These are phyloP conservation scores for Castanea sativa DNA, from an alignment of 306 rosid genomes.

Conservation along the genomic window DNA sequence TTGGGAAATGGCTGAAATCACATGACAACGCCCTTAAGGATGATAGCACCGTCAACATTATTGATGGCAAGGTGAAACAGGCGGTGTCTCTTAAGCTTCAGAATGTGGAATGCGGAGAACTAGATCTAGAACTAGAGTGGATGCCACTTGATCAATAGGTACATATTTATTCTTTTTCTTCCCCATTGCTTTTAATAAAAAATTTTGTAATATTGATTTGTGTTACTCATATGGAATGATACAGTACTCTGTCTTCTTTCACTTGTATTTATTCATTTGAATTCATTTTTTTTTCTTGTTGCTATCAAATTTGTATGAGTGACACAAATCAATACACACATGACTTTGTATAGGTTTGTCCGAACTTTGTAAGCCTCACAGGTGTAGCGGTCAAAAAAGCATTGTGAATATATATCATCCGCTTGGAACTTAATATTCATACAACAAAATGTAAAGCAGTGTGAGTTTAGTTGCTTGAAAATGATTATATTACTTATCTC, in stretches of 20 bases:
- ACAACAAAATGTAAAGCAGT: background rate
- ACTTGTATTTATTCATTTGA: constrained; percentile 18
- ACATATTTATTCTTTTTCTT: constrained; percentile 15
- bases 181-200: constrained; percentile 29
- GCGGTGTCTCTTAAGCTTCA: constrained; percentile 73
- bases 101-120: constrained; percentile 88
- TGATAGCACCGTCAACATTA: constrained; percentile 78
- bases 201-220: constrained; percentile 14
- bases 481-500: too few species aligned
- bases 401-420: background rate
- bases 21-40: constrained; percentile 74
- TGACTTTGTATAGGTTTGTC: background rate
- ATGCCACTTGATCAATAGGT: constrained; percentile 86
- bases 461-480: too few species aligned
- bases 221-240: constrained; percentile 20
- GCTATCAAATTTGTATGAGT: background rate
- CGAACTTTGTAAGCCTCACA: background rate
- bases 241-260: constrained; percentile 15
- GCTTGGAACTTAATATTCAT: background rate
- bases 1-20: constrained; percentile 95
- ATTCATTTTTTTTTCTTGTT: background rate
- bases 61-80: constrained; percentile 76
- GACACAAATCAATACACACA: background rate
- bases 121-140: constrained; percentile 90
- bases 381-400: background rate